phyloP scores from a whole-genome alignment of 2,329 filamentous ascomycete genomes.

The Cercospora canescens region DNA sequence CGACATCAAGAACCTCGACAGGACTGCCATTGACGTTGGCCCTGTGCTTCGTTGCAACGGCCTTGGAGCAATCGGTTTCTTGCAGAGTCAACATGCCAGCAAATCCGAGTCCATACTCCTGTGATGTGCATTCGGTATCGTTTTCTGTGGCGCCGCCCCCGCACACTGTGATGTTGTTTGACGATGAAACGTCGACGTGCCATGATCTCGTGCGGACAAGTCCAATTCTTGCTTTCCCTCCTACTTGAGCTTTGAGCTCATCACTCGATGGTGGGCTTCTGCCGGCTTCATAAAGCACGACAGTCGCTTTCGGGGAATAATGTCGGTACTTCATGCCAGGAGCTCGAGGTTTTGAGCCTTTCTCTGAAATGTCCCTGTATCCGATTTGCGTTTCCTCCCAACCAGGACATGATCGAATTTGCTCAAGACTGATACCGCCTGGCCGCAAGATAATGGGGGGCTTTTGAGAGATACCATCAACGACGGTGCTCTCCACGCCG shows the following conservation, averaged over 20 bases:
- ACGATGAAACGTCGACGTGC: slow-evolving; percentile 22
- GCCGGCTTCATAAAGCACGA: slow-evolving; percentile 66
- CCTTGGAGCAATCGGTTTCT: slow-evolving; percentile 13
- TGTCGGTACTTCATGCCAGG: slow-evolving; percentile 99
- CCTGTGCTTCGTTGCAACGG: slow-evolving; percentile 5
- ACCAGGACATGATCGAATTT: slow-evolving; percentile 70
- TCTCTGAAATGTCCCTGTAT: slow-evolving; percentile 74
- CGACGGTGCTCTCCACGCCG: slow-evolving; percentile 94
- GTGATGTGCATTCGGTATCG: background rate
- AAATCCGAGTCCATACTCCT: slow-evolving; percentile 31
- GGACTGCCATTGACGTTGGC: slow-evolving; percentile 1
- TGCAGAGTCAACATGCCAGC: slow-evolving; percentile 29
- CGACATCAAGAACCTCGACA: slow-evolving; percentile 63
- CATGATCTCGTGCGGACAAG: slow-evolving; percentile 42
- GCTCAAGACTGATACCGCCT: slow-evolving; percentile 81
- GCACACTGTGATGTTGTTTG: slow-evolving; percentile 11
- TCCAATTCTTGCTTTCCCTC: slow-evolving; percentile 36
- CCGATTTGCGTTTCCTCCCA: slow-evolving; percentile 78
- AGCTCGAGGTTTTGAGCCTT: slow-evolving; percentile 68
- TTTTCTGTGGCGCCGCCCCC: background rate
- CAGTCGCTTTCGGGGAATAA: slow-evolving; percentile 86
- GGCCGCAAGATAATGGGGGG: slow-evolving; percentile 83
- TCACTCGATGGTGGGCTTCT: slow-evolving; percentile 31
- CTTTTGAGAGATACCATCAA: slow-evolving; percentile 74
- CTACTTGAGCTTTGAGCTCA: slow-evolving; percentile 34